A percentile compares a stretch with the other conserved stretches of the same genome.
Evolutionary conservation across 2,329 filamentous ascomycete genomes (phyloP).

Genomic region (Teratosphaeria pseudoeucalypti): DNA sequence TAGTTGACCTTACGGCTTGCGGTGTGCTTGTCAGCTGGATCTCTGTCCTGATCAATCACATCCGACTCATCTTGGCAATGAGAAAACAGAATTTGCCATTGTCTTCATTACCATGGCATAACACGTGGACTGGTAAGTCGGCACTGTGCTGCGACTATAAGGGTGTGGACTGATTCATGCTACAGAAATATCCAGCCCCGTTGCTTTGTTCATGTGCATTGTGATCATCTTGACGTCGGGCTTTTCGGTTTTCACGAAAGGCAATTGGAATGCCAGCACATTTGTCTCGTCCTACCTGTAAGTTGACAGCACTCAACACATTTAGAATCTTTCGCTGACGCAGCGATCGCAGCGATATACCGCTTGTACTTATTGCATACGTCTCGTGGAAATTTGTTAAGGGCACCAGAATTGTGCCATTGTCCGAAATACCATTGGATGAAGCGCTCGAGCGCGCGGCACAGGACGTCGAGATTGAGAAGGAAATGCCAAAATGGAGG

Average conservation of each 20-base stretch:
- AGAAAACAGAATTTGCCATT: slow-evolving; percentile 15
- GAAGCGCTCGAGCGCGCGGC: slow-evolving; percentile 15
- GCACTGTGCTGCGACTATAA: not conserved
- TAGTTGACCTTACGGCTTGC: slow-evolving; percentile 51
- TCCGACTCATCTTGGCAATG: slow-evolving; percentile 17
- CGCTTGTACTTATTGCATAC: slow-evolving; percentile 15
- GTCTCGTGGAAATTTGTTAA: slow-evolving; percentile 17
- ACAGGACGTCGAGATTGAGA: slow-evolving; percentile 11
- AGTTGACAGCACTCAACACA: not conserved
- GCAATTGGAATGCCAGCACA: slow-evolving; percentile 1
- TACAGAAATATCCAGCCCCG: slow-evolving; percentile 24
- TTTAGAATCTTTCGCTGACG: not conserved
- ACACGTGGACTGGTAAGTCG: slow-evolving; percentile 15
- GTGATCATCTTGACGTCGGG: slow-evolving; percentile 21
- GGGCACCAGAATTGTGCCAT: slow-evolving; percentile 13
- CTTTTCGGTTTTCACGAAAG: slow-evolving; percentile 19
- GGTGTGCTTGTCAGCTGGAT: slow-evolving; percentile 55
- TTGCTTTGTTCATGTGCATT: slow-evolving; percentile 21
- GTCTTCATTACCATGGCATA: slow-evolving; percentile 23
- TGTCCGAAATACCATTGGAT: slow-evolving; percentile 14
- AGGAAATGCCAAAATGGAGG: slow-evolving; percentile 10
- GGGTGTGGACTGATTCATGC: not conserved
- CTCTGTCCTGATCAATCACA: slow-evolving; percentile 16
- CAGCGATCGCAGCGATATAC: slow-evolving; percentile 21
- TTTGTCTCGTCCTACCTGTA: not conserved